phyloP scores from a whole-genome alignment of 345 rosid species.

The Hirschfeldia incana region DNA sequence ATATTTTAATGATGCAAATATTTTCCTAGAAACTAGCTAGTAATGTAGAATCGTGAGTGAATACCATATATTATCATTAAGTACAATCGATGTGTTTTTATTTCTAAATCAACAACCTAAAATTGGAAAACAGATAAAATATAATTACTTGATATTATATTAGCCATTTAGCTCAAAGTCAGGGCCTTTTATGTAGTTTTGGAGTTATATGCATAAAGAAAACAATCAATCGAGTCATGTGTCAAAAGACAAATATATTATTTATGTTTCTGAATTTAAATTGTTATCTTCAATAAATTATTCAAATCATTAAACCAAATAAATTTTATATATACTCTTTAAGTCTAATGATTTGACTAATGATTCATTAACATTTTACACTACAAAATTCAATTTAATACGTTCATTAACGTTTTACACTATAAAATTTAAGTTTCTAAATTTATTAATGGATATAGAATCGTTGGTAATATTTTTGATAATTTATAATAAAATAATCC shows the following conservation, averaged over 20 bases:
- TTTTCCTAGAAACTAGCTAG: background rate
- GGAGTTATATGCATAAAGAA: background rate
- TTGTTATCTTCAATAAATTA: background rate
- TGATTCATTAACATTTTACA: no score
- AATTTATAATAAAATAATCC: background rate
- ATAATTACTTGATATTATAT: background rate
- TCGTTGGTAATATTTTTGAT: no score
- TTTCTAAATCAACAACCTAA: background rate
- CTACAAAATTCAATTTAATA: no score
- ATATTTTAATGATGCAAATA: background rate
- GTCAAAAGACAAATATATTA: background rate
- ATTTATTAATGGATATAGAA: background rate
- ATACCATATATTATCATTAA: background rate
- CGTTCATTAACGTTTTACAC: no score
- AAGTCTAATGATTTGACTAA: no score
- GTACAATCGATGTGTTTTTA: background rate
- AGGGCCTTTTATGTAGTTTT: background rate
- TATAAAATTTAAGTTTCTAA: no score
- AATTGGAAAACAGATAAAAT: background rate
- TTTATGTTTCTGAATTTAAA: background rate
- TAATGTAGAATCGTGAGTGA: background rate
- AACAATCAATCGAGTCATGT: background rate
- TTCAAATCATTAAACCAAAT: background rate
- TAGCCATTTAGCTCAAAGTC: background rate
- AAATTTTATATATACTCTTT: background rate